A percentile compares a stretch with the other conserved stretches of the same genome.
Evolutionary conservation across 179 eudicot species (phyloP).

Genomic region (Heliamphora pulchella): DNA sequence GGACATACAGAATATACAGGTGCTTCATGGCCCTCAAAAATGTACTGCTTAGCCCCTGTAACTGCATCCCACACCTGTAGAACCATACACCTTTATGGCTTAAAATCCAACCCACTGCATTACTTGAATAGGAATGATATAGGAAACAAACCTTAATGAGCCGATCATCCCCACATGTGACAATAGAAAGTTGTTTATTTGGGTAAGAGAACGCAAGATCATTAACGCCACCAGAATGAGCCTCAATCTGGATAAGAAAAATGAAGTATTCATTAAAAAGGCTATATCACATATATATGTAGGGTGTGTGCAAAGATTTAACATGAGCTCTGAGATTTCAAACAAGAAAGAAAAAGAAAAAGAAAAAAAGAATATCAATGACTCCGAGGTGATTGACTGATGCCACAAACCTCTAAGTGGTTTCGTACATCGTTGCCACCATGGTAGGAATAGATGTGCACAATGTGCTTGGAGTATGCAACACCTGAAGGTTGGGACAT

Average conservation of each 20-base stretch:
- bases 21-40: slow-evolving; percentile 88
- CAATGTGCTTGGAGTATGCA: slow-evolving; percentile 82
- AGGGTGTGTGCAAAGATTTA: neutral
- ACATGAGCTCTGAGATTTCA: neutral
- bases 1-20: slow-evolving; percentile 90
- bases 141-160: slow-evolving; percentile 59
- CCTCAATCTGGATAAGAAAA: slow-evolving; percentile 60
- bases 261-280: neutral
- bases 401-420: slow-evolving; percentile 67
- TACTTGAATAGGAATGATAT: neutral
- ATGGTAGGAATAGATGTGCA: slow-evolving; percentile 62
- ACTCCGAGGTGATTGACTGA: slow-evolving; percentile 1
- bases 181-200: slow-evolving; percentile 54
- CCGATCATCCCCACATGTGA: slow-evolving; percentile 90
- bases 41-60: slow-evolving; percentile 54
- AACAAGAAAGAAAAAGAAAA: neutral
- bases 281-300: neutral
- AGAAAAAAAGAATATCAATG: neutral
- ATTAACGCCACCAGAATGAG: slow-evolving; percentile 80
- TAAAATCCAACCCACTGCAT: neutral
- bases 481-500: slow-evolving; percentile 45
- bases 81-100: slow-evolving; percentile 6
- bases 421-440: slow-evolving; percentile 59
- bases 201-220: slow-evolving; percentile 82
- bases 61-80: slow-evolving; percentile 81